These are phyloP conservation scores for Chrysopogon serrulatus DNA, from an alignment of 176 grass and related monocot species.

Conservation along the genomic window DNA sequence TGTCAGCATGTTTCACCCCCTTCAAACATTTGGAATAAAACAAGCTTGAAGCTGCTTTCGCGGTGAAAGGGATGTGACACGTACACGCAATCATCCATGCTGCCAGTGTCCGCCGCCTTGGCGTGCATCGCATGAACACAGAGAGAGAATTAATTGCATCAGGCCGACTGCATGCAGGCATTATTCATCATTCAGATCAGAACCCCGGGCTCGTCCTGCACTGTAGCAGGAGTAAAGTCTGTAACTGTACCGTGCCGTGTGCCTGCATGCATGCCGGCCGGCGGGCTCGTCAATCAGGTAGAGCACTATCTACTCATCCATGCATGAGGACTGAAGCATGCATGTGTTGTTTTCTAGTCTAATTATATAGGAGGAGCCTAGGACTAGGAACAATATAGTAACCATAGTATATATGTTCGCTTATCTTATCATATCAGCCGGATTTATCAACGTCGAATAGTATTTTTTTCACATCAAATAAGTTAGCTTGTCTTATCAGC, in stretches of 20 bases:
- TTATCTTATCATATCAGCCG: too few species aligned
- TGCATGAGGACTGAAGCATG: too few species aligned
- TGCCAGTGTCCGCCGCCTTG: neutral
- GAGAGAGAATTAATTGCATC: neutral
- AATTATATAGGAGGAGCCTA: too few species aligned
- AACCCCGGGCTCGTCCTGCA: neutral
- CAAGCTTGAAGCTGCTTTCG: slow-evolving; percentile 46
- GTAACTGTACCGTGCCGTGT: neutral
- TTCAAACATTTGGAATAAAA: slow-evolving; percentile 21
- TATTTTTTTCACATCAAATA: too few species aligned
- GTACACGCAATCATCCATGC: slow-evolving; percentile 4
- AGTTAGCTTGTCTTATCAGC: too few species aligned
- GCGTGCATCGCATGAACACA: neutral
- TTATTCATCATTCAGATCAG: neutral
- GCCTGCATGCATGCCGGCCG: too few species aligned
- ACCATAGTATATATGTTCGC: too few species aligned
- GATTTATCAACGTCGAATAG: too few species aligned
- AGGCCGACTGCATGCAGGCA: neutral
- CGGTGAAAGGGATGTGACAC: slow-evolving; percentile 37
- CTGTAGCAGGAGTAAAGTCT: neutral
- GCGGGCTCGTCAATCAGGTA: too few species aligned
- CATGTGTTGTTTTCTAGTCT: too few species aligned
- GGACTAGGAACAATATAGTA: too few species aligned
- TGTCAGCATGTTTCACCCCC: slow-evolving; percentile 27
- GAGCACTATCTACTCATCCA: too few species aligned